Evolutionary conservation across 495 filamentous ascomycete genomes (phyloP), one percentile per base, ranked within the genome.

Genomic region (Hypoxylon fragiforme): DNA sequence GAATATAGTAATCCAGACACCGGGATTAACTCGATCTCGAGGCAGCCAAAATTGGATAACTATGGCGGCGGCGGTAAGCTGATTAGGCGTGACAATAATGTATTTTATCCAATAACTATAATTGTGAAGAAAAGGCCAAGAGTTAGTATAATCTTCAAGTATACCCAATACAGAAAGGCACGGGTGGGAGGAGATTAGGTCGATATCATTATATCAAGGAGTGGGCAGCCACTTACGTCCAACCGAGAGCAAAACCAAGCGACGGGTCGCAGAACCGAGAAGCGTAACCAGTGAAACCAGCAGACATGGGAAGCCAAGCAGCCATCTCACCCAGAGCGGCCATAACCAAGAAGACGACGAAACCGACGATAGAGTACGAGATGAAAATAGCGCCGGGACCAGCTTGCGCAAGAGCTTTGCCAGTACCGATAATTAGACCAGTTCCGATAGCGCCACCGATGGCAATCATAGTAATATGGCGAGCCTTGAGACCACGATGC

Each of bases 391-490:
- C 75, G 11, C 75, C 90, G 22, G 91, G 91, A 37, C 88, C 87
- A 54, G 80, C 85, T 64, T 77, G 72, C 21, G 84, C 78, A 20
- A 89, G 80, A 13, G 82, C 81, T 55, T 77, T 72, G 22, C 84
- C 85, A 39, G 83, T 87, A 26, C 76, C 72, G 48, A 72, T 67
- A 30, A 72, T 74, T n/a, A 69, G 66, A 16, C 84, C 86, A 24
- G 87, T 90, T 54, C 88, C 89, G 55, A 95, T 88, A 8, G 90
- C 89, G 38, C 88, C 87, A 20, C 90, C 89, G 59, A 95, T 90
- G 3, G 89, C 90, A 78, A 95, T 92, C 82, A 91, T 84, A 58
- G 84, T 84, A 56, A 90, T 81, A 48, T 89, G 86, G 22, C 85
- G 77, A 1, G 85, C 77, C 51, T 83, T 81, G 38, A 90, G 70